Conservation (phyloP, 1,284 basidiomycete genomes). For the Pseudozyma sp. region DNA sequence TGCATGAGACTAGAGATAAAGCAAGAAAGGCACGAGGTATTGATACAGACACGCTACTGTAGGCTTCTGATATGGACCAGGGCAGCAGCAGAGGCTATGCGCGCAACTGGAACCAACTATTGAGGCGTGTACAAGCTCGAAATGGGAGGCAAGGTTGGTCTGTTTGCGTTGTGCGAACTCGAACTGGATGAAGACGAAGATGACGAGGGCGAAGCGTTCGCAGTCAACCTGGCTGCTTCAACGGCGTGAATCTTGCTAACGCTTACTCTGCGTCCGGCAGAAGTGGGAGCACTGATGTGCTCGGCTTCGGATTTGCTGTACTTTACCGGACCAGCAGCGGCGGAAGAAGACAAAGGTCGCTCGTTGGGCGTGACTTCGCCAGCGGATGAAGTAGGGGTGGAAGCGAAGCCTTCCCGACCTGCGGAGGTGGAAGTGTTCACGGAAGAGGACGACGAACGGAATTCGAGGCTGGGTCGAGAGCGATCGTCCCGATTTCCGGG, state of each 20-base stretch:
- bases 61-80: not conserved
- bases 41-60: conserved; percentile 5
- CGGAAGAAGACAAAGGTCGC: not conserved
- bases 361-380: conserved; percentile 16
- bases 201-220: conserved; percentile 1
- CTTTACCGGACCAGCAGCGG: not conserved
- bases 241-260: not conserved
- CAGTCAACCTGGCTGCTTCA: not conserved
- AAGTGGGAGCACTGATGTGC: not conserved
- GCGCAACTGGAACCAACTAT: not conserved
- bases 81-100: not conserved
- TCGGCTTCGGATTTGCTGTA: not conserved
- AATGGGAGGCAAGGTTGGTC: conserved; percentile 20
- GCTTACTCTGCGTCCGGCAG: conserved; percentile 4
- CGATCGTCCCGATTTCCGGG: conserved; percentile 2
- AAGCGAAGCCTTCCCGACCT: conserved; percentile 13
- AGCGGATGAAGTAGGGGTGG: conserved; percentile 20
- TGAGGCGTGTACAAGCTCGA: conserved; percentile 15
- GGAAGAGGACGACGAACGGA: conserved; percentile 33
- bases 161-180: not conserved
- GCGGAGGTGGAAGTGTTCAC: conserved; percentile 20
- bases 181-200: conserved; percentile 2
- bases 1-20: too few species aligned
- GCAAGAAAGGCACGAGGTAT: not conserved
- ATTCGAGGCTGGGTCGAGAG: conserved; percentile 21